Evolutionary conservation across 768 basidiomycete species (phyloP).

Genomic region (Phaeotremella fagi): DNA sequence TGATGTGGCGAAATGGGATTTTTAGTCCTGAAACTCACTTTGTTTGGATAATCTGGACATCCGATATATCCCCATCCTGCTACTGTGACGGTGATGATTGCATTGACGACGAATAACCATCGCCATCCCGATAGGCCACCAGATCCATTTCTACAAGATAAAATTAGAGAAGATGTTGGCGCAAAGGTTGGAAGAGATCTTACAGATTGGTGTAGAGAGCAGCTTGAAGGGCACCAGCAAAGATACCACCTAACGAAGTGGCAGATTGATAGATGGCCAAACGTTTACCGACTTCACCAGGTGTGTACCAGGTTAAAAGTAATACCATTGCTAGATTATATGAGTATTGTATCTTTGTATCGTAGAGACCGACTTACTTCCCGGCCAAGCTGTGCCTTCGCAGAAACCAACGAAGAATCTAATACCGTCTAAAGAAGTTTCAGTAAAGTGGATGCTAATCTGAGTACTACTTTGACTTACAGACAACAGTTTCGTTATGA

Average conservation of each 20-base stretch:
- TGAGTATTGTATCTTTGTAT: background rate
- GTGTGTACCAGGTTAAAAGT: constrained; percentile 5
- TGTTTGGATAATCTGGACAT: constrained; percentile 9
- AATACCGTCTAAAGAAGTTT: background rate
- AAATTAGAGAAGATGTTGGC: too few species aligned
- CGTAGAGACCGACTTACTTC: background rate
- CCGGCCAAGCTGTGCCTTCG: constrained; percentile 5
- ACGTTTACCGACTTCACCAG: constrained; percentile 4
- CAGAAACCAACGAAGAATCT: constrained; percentile 9
- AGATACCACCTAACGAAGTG: constrained; percentile 6
- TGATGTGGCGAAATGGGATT: background rate
- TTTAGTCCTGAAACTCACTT: background rate
- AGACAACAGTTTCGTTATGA: background rate
- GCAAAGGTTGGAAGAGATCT: too few species aligned
- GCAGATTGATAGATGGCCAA: constrained; percentile 3
- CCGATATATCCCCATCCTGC: constrained; percentile 3
- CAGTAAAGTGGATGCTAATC: background rate
- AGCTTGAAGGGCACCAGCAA: constrained; percentile 4
- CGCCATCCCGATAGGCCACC: constrained; percentile 2
- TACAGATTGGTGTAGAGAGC: constrained; percentile 9
- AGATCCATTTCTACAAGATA: background rate
- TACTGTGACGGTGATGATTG: constrained; percentile 4
- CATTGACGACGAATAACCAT: constrained; percentile 10
- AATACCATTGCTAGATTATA: constrained; percentile 2
- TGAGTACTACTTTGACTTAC: background rate